These are phyloP conservation scores for Colletotrichum agaves DNA, from an alignment of 2,329 filamentous ascomycete species.

Conservation along the genomic window DNA sequence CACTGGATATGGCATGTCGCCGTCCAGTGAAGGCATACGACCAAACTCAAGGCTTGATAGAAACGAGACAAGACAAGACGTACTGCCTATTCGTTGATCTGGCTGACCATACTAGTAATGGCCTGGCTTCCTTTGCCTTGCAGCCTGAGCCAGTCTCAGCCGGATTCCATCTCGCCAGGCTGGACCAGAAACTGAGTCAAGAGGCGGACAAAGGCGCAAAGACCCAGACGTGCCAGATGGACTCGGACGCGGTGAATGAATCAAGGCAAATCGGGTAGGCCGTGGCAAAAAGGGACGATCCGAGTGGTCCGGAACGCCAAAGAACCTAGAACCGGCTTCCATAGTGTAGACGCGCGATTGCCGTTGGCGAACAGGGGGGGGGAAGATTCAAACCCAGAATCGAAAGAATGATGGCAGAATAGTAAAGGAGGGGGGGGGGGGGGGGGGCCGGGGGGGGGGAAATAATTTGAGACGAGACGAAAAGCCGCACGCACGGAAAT, in stretches of 20 bases:
- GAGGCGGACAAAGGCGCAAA: conserved; percentile 9
- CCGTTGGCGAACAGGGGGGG: neutral
- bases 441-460: too few relatives aligned
- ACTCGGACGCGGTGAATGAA: conserved; percentile 30
- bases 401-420: neutral
- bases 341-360: neutral
- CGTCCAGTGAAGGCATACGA: too few relatives aligned
- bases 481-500: neutral
- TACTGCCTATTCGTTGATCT: conserved; percentile 5
- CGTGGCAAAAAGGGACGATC: conserved; percentile 39
- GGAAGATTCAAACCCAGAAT: too few relatives aligned
- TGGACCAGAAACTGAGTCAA: neutral
- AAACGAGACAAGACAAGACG: neutral
- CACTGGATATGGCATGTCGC: too few relatives aligned
- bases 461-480: conserved; percentile 19
- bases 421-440: too few relatives aligned
- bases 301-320: conserved; percentile 38
- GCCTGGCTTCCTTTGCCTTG: conserved; percentile 6
- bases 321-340: conserved; percentile 13
- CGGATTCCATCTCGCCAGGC: neutral
- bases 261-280: conserved; percentile 38
- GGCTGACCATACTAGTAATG: neutral
- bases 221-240: neutral
- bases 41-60: too few relatives aligned
- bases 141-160: conserved; percentile 1